phyloP scores from a whole-genome alignment of 2,329 filamentous ascomycete species.

The Delphinella strobiligena region DNA sequence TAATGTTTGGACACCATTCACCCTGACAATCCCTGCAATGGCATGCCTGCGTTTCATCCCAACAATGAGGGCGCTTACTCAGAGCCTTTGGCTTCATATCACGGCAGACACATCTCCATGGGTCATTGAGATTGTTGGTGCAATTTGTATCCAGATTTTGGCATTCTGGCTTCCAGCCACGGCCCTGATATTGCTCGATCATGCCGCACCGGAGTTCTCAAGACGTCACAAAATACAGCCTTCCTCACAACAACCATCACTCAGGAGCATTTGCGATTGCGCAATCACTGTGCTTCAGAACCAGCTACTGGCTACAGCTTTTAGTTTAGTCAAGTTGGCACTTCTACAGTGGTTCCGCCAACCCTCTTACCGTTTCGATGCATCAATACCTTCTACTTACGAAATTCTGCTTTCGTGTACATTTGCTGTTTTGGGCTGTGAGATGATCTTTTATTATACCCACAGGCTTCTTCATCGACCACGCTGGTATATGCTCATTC shows the following conservation, averaged over 20 bases:
- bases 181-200: neutral
- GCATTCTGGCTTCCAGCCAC: constrained; percentile 8
- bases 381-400: neutral
- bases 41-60: too few relatives aligned
- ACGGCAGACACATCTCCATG: neutral
- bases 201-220: constrained; percentile 1
- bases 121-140: constrained; percentile 3
- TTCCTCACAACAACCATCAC: neutral
- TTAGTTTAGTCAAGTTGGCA: neutral
- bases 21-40: too few relatives aligned
- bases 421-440: constrained; percentile 1
- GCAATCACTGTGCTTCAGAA: constrained; percentile 1
- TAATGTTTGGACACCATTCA: too few relatives aligned
- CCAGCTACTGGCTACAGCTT: neutral
- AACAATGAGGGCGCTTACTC: neutral
- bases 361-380: constrained; percentile 1
- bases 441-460: constrained; percentile 9
- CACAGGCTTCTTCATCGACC: constrained; percentile 4
- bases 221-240: constrained; percentile 6
- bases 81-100: neutral
- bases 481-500: constrained; percentile 1
- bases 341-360: neutral
- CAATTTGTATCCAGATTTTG: neutral
- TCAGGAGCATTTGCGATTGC: constrained; percentile 1
- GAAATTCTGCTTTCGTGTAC: constrained; percentile 1